phyloP scores from a whole-genome alignment of 2,329 filamentous ascomycete genomes.

The Claviceps sp. region DNA sequence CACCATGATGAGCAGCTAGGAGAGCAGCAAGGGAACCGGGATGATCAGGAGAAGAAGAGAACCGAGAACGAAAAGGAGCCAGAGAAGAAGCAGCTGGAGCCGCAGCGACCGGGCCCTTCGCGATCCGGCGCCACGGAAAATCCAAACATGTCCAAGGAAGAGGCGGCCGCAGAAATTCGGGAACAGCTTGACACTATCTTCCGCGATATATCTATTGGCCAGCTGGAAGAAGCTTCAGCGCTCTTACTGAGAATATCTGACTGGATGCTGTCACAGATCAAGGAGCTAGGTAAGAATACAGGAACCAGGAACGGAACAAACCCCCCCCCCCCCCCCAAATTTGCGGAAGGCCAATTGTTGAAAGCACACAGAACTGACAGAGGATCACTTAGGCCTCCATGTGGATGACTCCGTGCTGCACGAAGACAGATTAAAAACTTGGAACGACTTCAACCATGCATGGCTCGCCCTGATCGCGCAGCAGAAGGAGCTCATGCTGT shows the following conservation, averaged over 20 bases:
- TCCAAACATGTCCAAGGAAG: constrained; percentile 41
- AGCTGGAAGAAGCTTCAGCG: constrained; percentile 36
- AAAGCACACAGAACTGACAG: background rate
- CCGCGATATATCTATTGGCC: constrained; percentile 48
- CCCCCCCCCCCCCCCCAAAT: too few relatives aligned
- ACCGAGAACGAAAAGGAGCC: too few relatives aligned
- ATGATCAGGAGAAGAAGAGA: too few relatives aligned
- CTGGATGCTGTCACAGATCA: constrained; percentile 42
- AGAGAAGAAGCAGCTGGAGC: too few relatives aligned
- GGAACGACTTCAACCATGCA: constrained; percentile 88
- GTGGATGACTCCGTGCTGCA: constrained; percentile 69
- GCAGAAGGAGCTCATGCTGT: constrained; percentile 63
- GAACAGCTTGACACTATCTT: constrained; percentile 53
- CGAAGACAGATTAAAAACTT: constrained; percentile 65
- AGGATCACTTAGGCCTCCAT: constrained; percentile 47
- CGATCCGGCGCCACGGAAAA: constrained; percentile 31
- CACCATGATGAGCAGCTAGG: background rate
- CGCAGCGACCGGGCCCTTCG: background rate
- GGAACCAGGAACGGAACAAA: background rate
- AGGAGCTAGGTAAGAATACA: constrained; percentile 37
- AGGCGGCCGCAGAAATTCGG: constrained; percentile 51
- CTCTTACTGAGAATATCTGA: constrained; percentile 38
- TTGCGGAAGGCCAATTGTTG: too few relatives aligned
- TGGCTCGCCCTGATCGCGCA: constrained; percentile 77
- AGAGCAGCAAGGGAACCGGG: too few relatives aligned